Evolutionary conservation across 345 rosid species (phyloP), one percentile per base, ranked within the genome.

Genomic region (Barbarea vulgaris): DNA sequence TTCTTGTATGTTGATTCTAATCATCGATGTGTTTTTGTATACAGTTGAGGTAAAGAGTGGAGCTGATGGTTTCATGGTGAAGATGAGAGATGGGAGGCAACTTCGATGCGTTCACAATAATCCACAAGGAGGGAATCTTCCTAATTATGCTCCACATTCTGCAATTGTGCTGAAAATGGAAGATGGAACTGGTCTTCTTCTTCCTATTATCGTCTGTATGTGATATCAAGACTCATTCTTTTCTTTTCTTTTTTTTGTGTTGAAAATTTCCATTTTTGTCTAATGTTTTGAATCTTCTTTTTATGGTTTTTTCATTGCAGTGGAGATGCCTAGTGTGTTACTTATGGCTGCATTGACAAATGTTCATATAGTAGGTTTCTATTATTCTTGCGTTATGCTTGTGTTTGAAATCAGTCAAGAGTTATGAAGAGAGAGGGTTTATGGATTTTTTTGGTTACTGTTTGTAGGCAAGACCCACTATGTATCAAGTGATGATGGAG

Each of bases 81-180:
- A 88, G 81, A 91, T 94, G 98, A 89, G 96, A 80, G 97, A 94
- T 75, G 98, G 98, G 15, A 82, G 91, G 68, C 87, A 91, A 69
- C 81, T 94, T 44, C 77, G 89, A 56, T 94, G 98, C 57, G 87
- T 87, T 30, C 96, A 91, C 37, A 91, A 94, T 77, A 94, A 87
- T 73, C 91, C 95, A 79, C 96, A 91, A 47, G 93, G 96, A 30
- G 91, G 88, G 46, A 87, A 86, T 77, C 75, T 89, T 28, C 90
- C 90, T 1, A 89, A 88, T 76, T 86, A 88, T 66, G 86, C 96
- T 59, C 95, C 97, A 4, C 96, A 89, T 79, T 95, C 97, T 73
- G 98, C 96, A 10, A 89, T 94, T 55, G 96, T 94, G 54, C 78
- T 94, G 85, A 94, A 86, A 84, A 94, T 94, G 98, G 98, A 94